These are phyloP conservation scores for Poterioochromonas sp. DNA, from an alignment of 352 stramenopile genomes.

Conservation along the genomic window DNA sequence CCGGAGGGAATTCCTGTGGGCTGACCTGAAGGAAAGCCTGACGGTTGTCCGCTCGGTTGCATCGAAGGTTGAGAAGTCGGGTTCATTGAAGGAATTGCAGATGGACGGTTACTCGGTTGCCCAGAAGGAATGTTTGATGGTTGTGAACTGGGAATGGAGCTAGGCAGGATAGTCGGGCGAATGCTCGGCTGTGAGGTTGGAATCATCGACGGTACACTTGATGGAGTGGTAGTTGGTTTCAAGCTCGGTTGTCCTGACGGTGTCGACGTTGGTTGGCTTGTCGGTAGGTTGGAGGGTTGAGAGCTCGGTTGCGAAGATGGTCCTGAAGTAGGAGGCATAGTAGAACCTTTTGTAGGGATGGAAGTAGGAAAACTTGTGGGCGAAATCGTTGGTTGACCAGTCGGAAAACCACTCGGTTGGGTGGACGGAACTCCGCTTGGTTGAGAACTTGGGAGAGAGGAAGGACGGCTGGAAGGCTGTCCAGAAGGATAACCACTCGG, in stretches of 20 bases:
- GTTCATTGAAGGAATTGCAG: background rate
- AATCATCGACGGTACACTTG: background rate
- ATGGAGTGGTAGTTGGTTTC: background rate
- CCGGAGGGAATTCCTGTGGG: conserved; percentile 2
- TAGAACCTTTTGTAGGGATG: background rate
- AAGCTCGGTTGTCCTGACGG: background rate
- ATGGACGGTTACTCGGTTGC: background rate
- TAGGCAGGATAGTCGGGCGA: background rate
- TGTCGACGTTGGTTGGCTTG: background rate
- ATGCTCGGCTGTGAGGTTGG: background rate
- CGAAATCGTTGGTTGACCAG: background rate
- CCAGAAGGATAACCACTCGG: background rate
- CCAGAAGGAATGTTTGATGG: background rate
- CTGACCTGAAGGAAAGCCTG: background rate
- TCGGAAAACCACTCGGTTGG: background rate
- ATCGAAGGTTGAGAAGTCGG: background rate
- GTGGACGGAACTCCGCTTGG: background rate
- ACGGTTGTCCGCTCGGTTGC: conserved; percentile 9
- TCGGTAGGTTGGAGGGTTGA: conserved; percentile 8
- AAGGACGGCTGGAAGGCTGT: background rate
- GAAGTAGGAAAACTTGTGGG: background rate
- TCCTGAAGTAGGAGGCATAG: background rate
- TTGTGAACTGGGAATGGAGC: background rate
- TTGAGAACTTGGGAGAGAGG: background rate
- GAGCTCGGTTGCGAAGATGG: background rate